Conservation (phyloP, 495 filamentous ascomycete species). For the Penicillium samsonianum region DNA sequence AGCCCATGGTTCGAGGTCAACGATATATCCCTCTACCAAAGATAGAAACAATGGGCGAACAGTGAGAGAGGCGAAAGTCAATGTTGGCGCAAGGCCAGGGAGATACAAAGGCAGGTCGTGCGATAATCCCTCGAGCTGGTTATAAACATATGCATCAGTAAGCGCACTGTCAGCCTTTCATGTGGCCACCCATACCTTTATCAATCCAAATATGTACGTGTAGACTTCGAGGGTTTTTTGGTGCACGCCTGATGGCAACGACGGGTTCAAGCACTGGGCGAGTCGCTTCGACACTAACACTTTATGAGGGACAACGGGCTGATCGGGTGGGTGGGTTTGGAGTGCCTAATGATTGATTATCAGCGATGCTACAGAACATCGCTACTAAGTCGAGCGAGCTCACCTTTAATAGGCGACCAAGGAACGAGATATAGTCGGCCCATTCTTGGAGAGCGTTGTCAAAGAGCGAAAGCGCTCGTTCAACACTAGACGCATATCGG, state of each 20-base stretch:
- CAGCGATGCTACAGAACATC: conserved; percentile 21
- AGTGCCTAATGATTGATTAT: conserved; percentile 63
- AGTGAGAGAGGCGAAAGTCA: conserved; percentile 91
- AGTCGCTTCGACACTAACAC: conserved; percentile 82
- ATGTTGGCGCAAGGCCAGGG: conserved; percentile 80
- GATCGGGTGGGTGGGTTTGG: conserved; percentile 76
- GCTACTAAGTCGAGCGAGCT: conserved; percentile 10
- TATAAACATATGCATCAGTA: conserved; percentile 14
- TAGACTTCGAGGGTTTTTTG: conserved; percentile 97
- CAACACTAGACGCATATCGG: conserved; percentile 84
- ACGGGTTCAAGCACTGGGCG: conserved; percentile 92
- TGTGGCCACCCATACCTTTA: conserved; percentile 29
- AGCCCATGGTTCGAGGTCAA: conserved; percentile 65
- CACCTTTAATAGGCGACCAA: conserved; percentile 89
- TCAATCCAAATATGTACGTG: conserved; percentile 70
- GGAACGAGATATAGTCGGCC: conserved; percentile 98
- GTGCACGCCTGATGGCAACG: conserved; percentile 94
- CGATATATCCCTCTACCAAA: conserved; percentile 77
- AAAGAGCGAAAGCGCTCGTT: conserved; percentile 85
- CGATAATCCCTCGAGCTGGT: conserved; percentile 67
- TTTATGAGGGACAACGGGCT: conserved; percentile 78
- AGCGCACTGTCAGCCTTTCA: not conserved
- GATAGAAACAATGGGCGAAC: conserved; percentile 81
- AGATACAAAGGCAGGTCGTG: conserved; percentile 83
- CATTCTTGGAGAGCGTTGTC: conserved; percentile 95